Base-by-base conservation (phyloP, 139 green algal species). In the Asterochloris erici region DNA sequence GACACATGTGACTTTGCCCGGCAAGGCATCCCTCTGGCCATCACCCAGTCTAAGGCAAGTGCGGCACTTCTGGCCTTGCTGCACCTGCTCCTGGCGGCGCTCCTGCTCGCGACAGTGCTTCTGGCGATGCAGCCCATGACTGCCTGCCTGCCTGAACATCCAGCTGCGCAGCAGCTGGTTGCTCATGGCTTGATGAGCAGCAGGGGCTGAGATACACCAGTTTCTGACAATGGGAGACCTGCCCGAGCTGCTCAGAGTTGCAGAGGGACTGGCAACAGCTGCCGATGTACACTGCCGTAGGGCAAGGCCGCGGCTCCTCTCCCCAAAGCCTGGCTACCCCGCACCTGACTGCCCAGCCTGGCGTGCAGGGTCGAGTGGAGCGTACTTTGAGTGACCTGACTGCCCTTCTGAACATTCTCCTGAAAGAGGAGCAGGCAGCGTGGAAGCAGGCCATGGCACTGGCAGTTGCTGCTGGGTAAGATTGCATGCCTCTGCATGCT, bases 371-470 rank as follows among this genome's bases (percentile, higher is more conserved):
- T 0, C 77, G 28, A 38, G 69, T 73, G 77, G 77, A 81, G 77
- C 77, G 28, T 63, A 81, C 77, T 26, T 63, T 81, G n/a, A 81
- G 62, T 28, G 77, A 81, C 77, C 26, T 81, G 27, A 28, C 69
- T 24, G 77, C 77, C 11, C 27, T 81, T 27, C 61, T 64, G 0
- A 81, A 81, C 28, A 63, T 81, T 38, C 77, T 81, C 12, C 73
- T 73, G 19, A 62, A 81, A 73, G 77, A 81, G 47, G 77, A 81
- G 63, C 77, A 81, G 77, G 69, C 68, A 24, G 77, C 77, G 15
- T 81, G 62, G 62, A 62, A 81, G 68, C 61, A 63, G 21, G 77
- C 77, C 14, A 73, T 81, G 63, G 77, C 64, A 61, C 63, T 63
- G 63, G 69, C 77, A 81, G 77, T 28, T 81, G 74, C 77, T 26